Conservation (phyloP, 2,329 filamentous ascomycete species). For the Trichoderma sp. region DNA sequence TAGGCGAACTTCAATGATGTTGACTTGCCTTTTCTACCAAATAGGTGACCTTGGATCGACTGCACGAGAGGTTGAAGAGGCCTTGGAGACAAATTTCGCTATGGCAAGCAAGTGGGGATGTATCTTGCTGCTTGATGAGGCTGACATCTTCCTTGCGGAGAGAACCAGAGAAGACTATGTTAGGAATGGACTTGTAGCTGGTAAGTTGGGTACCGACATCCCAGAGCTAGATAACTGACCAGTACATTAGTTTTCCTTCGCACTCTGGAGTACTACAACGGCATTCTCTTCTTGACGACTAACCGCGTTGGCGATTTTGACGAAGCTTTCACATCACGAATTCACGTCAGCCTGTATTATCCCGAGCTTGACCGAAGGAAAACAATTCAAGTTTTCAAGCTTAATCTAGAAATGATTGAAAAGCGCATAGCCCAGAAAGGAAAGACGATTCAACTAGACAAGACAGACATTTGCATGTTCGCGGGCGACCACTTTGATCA, state of each 20-base stretch:
- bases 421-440: constrained; percentile 14
- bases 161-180: constrained; percentile 23
- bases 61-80: constrained; percentile 15
- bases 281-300: constrained; percentile 37
- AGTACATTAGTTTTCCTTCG: constrained; percentile 33
- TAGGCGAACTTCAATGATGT: background rate
- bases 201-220: background rate
- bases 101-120: constrained; percentile 28
- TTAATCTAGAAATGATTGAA: constrained; percentile 24
- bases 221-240: background rate
- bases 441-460: background rate
- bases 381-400: constrained; percentile 14
- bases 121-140: constrained; percentile 30
- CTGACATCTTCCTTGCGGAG: constrained; percentile 28
- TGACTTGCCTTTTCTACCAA: constrained; percentile 24
- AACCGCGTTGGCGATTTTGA: constrained; percentile 37
- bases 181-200: constrained; percentile 35
- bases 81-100: constrained; percentile 35
- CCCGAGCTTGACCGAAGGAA: background rate
- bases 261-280: constrained; percentile 34
- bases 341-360: constrained; percentile 35
- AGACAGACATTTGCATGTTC: background rate
- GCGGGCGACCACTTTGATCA: background rate
- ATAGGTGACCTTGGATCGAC: constrained; percentile 13
- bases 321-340: constrained; percentile 37